Evolutionary conservation across 1,139 yeast genomes (phyloP), one percentile per base, ranked within the genome.

Genomic region (Nematodospora anomalae): DNA sequence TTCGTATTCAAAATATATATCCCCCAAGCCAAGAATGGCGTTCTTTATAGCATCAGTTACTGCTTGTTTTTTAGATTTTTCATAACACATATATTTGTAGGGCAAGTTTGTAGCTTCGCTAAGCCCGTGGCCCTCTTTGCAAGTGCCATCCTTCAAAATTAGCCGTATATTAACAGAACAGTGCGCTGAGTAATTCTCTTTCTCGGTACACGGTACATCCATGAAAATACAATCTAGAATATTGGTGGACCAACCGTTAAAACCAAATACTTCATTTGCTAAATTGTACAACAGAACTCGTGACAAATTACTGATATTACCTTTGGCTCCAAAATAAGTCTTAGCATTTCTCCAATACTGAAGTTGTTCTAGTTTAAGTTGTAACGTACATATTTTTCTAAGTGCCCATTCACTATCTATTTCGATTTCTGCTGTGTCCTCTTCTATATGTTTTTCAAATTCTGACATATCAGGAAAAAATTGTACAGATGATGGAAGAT

Each of bases 261-360:
- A 71, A 2, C 90, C 92, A 62, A 83, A 83, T 3, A 74, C 65
- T 28, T 71, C 77, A 50, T 84, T 84, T 3, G 89, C 86, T 21
- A 79, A 53, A 16, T 61, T 61, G 30, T 80, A 63, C 3, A 78
- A 66, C 26, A 61, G 38, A 14, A 51, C 45, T 6, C 60, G 45
- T 12, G 62, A 49, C 15, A 47, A 43, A 9, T 38, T 42, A 29
- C 35, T 22, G 11, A 33, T 9, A 18, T 38, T 35, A 16, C 33
- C 25, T 11, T 26, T 32, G 1, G 27, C n/a, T 4, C 41, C 38
- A 30, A 30, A 33, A 26, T 32, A 36, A 12, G 33, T 28, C 28
- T 32, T 46, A 2, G 49, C 35, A 18, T 49, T 51, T 30, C 50
- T 49, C 28, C 42, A 44, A 30, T 37, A 43, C 40, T 57, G 63